phyloP scores from a whole-genome alignment of 2,329 filamentous ascomycete species.

The Phialophora verrucosa region DNA sequence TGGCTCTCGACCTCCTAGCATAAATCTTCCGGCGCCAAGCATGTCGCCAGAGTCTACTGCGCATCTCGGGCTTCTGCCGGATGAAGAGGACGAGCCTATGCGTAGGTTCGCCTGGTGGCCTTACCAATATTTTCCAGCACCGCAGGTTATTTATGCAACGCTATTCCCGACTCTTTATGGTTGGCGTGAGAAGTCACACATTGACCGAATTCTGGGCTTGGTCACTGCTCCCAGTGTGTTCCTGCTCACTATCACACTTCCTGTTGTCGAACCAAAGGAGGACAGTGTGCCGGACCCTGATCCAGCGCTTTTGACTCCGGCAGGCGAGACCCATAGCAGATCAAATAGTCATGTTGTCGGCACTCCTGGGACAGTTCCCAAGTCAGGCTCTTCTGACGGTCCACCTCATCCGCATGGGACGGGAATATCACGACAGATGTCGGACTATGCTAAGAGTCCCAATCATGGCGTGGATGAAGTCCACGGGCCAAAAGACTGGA shows the following conservation, averaged over 20 bases:
- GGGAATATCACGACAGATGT: slow-evolving; percentile 41
- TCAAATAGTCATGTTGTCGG: slow-evolving; percentile 43
- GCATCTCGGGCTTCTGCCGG: slow-evolving; percentile 42
- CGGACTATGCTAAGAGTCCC: slow-evolving; percentile 48
- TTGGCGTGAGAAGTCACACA: slow-evolving; percentile 82
- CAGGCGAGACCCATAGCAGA: slow-evolving; percentile 25
- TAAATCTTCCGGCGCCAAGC: slow-evolving; percentile 61
- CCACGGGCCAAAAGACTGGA: slow-evolving; percentile 68
- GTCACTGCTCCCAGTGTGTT: slow-evolving; percentile 91
- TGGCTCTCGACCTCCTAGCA: slow-evolving; percentile 59
- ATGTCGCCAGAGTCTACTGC: slow-evolving; percentile 54
- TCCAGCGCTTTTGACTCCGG: slow-evolving; percentile 35
- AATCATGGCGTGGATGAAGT: slow-evolving; percentile 46
- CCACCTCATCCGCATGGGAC: slow-evolving; percentile 31
- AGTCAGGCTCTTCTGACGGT: slow-evolving; percentile 14
- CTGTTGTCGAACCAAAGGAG: slow-evolving; percentile 77
- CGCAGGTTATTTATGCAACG: slow-evolving; percentile 71
- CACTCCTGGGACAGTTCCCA: slow-evolving; percentile 47
- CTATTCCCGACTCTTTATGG: slow-evolving; percentile 85
- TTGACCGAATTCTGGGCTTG: slow-evolving; percentile 80
- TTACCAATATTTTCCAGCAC: slow-evolving; percentile 72
- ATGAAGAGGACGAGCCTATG: slow-evolving; percentile 50
- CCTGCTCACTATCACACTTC: slow-evolving; percentile 84
- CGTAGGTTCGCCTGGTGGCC: slow-evolving; percentile 77
- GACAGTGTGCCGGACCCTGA: slow-evolving; percentile 56